Evolutionary conservation across 148 eudicot species (phyloP), one percentile per base, ranked within the genome.

Genomic region (Heliosperma pusillum): DNA sequence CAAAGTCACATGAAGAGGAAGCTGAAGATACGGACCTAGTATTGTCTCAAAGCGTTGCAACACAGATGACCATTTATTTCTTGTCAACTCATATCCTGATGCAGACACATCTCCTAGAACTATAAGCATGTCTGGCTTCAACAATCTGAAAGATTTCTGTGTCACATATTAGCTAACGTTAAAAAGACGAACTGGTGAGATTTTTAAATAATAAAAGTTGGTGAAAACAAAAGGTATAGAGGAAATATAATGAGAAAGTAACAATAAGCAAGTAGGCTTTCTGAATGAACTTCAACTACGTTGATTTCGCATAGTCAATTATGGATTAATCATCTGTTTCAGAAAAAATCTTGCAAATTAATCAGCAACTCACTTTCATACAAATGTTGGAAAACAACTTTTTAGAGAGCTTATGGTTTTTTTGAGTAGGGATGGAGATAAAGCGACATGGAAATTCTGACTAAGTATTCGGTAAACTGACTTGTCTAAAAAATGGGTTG

Each of bases 111-210:
- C 78, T 66, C 78, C 78, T 2, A 75, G 78, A 64, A 75, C 47
- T 56, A 75, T 30, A 30, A 75, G 78, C 64, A 75, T 53, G 68
- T 66, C 78, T 30, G 78, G 78, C 78, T 75, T 75, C 78, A 75
- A 75, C 33, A 19, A 29, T 3, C 66, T 64, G 57, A 65, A 66
- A 75, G 78, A 75, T 66, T 66, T 75, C 78, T 75, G 78, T 52
- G 29, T 66, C 71, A 53, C 71, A 75, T 66, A 53, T 66, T 66
- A 36, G 64, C 72, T 66, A 72, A 33, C 53, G 78, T 75, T 75
- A 75, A 66, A 75, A 33, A 50, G 2, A 53, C n/a, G 65, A 75
- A 75, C 62, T 55, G 30, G 71, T 75, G 22, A 66, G 78, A 75
- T 11, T 10, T 33, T n/a, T 52, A 75, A 30, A n/a, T 47, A 29